These are phyloP conservation scores for Gossypium aridum DNA, from an alignment of 441 rosid genomes.

Conservation along the genomic window DNA sequence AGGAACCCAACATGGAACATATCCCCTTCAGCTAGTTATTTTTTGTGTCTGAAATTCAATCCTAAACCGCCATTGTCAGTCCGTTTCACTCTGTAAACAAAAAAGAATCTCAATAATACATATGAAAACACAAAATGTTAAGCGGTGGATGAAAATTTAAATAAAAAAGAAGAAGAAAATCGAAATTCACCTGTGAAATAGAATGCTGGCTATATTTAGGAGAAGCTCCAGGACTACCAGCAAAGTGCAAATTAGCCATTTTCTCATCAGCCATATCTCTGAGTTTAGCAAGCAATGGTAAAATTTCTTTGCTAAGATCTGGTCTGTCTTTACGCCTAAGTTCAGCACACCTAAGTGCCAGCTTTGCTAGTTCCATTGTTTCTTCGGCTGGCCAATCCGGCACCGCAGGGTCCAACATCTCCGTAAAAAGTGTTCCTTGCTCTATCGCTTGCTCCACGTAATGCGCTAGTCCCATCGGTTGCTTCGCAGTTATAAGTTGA, in stretches of 20 bases:
- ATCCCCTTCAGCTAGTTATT: no score
- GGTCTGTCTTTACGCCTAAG: slow-evolving; percentile 64
- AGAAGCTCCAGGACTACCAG: slow-evolving; percentile 21
- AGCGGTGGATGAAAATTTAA: not conserved
- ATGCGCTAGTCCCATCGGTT: slow-evolving; percentile 48
- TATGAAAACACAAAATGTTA: not conserved
- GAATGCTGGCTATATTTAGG: slow-evolving; percentile 18
- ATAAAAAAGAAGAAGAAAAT: not conserved
- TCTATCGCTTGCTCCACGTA: slow-evolving; percentile 32
- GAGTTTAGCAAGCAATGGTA: slow-evolving; percentile 44
- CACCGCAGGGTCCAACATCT: slow-evolving; percentile 47
- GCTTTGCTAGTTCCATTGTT: slow-evolving; percentile 38
- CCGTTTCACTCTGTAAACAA: not conserved
- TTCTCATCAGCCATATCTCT: slow-evolving; percentile 46
- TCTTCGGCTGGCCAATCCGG: slow-evolving; percentile 57
- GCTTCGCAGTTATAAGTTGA: slow-evolving; percentile 49
- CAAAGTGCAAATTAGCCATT: slow-evolving; percentile 26
- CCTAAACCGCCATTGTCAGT: not conserved
- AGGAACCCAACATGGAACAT: no score
- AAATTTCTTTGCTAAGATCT: slow-evolving; percentile 53
- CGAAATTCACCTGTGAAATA: not conserved
- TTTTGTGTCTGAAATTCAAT: not conserved
- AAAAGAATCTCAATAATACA: not conserved
- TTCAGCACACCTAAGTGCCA: slow-evolving; percentile 50
- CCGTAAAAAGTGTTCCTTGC: slow-evolving; percentile 28